Conservation (phyloP, 2,329 filamentous ascomycete genomes). For the Ophiostoma populinum region DNA sequence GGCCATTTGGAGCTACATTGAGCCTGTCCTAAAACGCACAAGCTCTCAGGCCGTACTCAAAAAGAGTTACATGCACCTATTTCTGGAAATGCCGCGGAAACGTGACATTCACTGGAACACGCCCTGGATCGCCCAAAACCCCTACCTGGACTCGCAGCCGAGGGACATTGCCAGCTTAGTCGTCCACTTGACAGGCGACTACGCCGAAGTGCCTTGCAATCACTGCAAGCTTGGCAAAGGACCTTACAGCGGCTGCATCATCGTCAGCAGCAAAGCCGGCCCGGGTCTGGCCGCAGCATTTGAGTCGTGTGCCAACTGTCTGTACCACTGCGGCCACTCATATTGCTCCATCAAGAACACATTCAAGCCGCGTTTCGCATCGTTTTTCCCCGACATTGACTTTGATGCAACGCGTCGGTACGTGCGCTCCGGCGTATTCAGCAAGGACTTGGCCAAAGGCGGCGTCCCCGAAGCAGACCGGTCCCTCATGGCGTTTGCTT, state of each 20-base stretch:
- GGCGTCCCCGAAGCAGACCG: neutral
- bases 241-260: slow-evolving; percentile 16
- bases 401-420: neutral
- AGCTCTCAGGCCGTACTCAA: slow-evolving; percentile 5
- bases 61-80: slow-evolving; percentile 12
- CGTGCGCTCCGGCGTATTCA: neutral
- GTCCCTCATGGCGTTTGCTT: neutral
- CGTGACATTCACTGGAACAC: slow-evolving; percentile 17
- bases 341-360: slow-evolving; percentile 11
- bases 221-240: slow-evolving; percentile 14
- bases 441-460: neutral
- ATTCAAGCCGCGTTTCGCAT: slow-evolving; percentile 6
- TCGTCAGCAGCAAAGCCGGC: slow-evolving; percentile 9
- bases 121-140: slow-evolving; percentile 9
- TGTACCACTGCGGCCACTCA: slow-evolving; percentile 14
- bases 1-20: slow-evolving; percentile 15
- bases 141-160: slow-evolving; percentile 12
- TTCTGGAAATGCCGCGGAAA: slow-evolving; percentile 14
- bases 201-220: slow-evolving; percentile 13
- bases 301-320: slow-evolving; percentile 15
- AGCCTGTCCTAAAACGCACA: slow-evolving; percentile 12
- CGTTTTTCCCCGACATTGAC: slow-evolving; percentile 7
- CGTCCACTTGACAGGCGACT: slow-evolving; percentile 18
- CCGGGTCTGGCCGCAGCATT: slow-evolving; percentile 8
- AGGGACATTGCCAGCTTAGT: slow-evolving; percentile 16